Base-by-base conservation (phyloP, 164 flowering plant species). In the Aristolochia californica region DNA sequence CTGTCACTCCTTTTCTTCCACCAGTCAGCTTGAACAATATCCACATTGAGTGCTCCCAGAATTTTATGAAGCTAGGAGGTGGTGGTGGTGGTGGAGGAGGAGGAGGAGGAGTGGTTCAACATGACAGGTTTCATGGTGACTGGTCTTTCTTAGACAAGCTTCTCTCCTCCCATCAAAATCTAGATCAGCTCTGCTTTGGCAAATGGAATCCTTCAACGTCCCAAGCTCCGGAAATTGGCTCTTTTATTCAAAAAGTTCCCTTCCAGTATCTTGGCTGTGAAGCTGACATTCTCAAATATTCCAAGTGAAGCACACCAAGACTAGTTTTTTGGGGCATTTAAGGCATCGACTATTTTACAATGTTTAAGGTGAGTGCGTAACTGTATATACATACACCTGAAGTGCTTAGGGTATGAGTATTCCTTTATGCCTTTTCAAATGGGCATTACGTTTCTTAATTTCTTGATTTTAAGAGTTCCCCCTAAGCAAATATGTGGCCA, bases 131-230 rank as follows among this genome's bases (percentile, higher is more conserved):
- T 34, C 60, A 56, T 57, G 75, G 76, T n/a, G 84, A 87, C 28
- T 84, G 87, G 88, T 78, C 84, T 22, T 84, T 87, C 61, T 63
- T 84, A 66, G 91, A 87, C 77, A 84, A 81, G 70, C 84, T 87
- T n/a, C 78, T 87, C n/a, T 69, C 83, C 13, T 69, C 82, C 23
- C 76, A 78, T 28, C 81, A 77, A 12, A 43, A 62, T 57, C 24
- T 71, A 63, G 74, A 76, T 44, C 80, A 67, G 21, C 54, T 66
- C 14, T 51, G 30, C 34, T 75, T 71, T 4, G 47, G 21, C 55
- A 72, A 70, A 60, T 27, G 57, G 62, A 50, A 50, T 47, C 55
- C 58, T 48, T 53, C 67, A 27, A 30, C 75, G 12, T 58, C 65
- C 12, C 74, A 71, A 21, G 44, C 43, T 27, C 30, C 48, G 59